Base-by-base conservation (phyloP, 805 yeast species). In the Wickerhamiella cacticola region DNA sequence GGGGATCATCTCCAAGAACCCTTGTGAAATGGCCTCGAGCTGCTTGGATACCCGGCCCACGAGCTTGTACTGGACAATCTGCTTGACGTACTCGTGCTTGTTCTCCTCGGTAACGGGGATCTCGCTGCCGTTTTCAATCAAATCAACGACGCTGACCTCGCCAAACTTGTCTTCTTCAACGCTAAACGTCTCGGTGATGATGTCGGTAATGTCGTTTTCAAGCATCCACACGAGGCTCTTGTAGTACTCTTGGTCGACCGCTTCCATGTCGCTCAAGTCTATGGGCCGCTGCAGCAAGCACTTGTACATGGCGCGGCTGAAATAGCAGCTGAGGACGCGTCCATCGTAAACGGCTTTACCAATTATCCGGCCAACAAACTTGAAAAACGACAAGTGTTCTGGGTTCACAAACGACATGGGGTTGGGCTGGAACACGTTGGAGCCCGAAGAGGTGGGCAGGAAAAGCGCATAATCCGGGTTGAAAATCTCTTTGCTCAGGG, bases 171-270 rank as follows among this genome's bases (percentile, higher is more conserved):
- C 95, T 1, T 92, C 76, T 56, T 87, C 96, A 19, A 92, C 85
- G 9, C 95, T 81, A 62, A 92, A 92, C 5, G 94, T 89, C 63
- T 92, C 98, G 19, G 86, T 87, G 49, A 92, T 84, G 33, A 92
- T 80, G 63, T 88, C 97, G 0, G 97, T 89, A 46, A 92, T 89
- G 64, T 92, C 96, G 65, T 92, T 92, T 57, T 89, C 95, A 48
- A 92, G 68, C 83, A 92, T 92, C 98, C 98, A 92, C 59, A 80
- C 73, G 58, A 92, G 67, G 1, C 96, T 85, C 63, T 88, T 89
- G 67, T 82, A 87, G 61, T 92, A 92, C 52, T 86, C 96, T 49
- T 85, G 70, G 63, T 92, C 99, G 52, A 92, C 70, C 0, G 88
- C 82, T 61, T 92, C 97, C 86, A 92, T 82, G 60, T 92, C 99